These are phyloP conservation scores for Nemania sp. DNA, from an alignment of 2,329 filamentous ascomycete genomes.

Conservation along the genomic window DNA sequence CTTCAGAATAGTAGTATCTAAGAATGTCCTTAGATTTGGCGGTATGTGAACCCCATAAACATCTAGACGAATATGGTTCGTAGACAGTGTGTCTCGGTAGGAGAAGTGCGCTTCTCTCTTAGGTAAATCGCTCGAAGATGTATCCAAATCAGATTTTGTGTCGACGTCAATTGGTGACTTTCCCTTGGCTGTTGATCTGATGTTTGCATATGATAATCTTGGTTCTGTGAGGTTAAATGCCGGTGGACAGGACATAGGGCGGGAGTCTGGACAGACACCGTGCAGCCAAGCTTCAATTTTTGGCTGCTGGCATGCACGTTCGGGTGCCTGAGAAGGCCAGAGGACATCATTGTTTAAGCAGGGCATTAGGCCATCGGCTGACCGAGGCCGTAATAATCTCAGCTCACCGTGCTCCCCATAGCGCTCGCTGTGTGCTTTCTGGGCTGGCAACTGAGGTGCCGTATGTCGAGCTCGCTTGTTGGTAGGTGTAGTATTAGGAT, in stretches of 20 bases:
- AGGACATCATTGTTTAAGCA: not conserved
- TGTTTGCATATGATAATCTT: not conserved
- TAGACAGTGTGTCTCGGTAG: not conserved
- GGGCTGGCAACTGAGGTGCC: not conserved
- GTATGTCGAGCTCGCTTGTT: not conserved
- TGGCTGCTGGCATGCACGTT: not conserved
- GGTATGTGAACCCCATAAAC: not conserved
- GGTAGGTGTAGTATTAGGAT: not conserved
- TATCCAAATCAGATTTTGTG: not conserved
- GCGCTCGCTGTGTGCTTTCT: too few species aligned
- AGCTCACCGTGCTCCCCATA: not conserved
- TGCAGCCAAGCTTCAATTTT: not conserved
- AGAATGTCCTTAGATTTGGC: not conserved
- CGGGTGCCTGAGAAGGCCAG: not conserved
- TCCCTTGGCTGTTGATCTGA: not conserved
- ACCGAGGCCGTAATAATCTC: not conserved
- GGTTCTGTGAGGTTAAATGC: not conserved
- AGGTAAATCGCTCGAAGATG: not conserved
- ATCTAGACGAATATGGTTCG: not conserved
- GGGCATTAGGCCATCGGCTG: not conserved
- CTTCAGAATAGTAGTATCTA: not conserved
- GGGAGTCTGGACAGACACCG: not conserved
- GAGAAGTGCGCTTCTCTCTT: not conserved
- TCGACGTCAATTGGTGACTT: not conserved
- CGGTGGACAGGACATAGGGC: not conserved